These are phyloP conservation scores for Microcera coccophila DNA, from an alignment of 2,329 filamentous ascomycete species.

Conservation along the genomic window DNA sequence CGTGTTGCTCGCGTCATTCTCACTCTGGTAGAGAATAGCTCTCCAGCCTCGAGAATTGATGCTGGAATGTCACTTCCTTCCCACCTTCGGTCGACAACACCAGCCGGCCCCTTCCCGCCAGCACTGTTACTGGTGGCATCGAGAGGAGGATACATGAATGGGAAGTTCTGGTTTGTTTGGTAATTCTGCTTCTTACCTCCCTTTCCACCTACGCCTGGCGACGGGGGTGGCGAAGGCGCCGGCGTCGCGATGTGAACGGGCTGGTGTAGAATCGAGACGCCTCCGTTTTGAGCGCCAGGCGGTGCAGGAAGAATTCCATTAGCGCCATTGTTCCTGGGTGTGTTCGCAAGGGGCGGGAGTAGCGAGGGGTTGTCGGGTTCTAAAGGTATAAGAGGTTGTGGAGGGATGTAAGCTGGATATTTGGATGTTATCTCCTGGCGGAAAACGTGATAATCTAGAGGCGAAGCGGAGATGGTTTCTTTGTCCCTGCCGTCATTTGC, in stretches of 20 bases:
- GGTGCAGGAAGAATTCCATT: constrained; percentile 60
- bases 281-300: constrained; percentile 51
- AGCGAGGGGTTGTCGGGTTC: constrained; percentile 90
- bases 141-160: constrained; percentile 92
- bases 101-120: constrained; percentile 81
- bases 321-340: constrained; percentile 55
- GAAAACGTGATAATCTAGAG: constrained; percentile 93
- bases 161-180: constrained; percentile 98
- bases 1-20: constrained; percentile 87
- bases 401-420: constrained; percentile 93
- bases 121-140: constrained; percentile 85
- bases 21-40: constrained; percentile 84
- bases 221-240: constrained; percentile 90
- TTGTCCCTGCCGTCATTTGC: constrained; percentile 59
- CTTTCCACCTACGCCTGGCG: constrained; percentile 80
- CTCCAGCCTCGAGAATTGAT: constrained; percentile 91
- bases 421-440: constrained; percentile 96
- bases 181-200: constrained; percentile 98
- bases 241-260: constrained; percentile 98
- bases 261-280: constrained; percentile 84
- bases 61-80: constrained; percentile 91
- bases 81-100: constrained; percentile 80
- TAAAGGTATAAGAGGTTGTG: constrained; percentile 74
- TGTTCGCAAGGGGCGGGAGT: constrained; percentile 75
- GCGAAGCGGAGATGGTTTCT: constrained; percentile 85